Base-by-base conservation (phyloP, 768 basidiomycete species). In the Imleria badia region DNA sequence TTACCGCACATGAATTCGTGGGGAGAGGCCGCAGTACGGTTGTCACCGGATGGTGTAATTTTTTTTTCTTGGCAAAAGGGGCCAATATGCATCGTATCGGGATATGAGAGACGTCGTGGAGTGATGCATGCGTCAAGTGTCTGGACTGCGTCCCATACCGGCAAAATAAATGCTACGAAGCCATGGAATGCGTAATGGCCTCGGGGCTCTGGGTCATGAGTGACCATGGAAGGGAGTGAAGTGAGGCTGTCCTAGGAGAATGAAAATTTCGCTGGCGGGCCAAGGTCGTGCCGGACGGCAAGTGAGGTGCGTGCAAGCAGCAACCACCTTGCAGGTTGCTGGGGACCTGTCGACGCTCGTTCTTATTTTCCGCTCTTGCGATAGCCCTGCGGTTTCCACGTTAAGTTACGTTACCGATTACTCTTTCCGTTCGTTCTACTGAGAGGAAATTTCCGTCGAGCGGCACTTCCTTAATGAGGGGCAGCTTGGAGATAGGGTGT, bases 321-420 rank as follows among this genome's bases (percentile, higher is more conserved):
- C 56, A 36, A 44, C 45, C 38, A 22, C 31, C 55, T 51, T 58
- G 47, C 51, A 48, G 48, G 45, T 45, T 55, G 58, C 42, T 50
- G 45, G 50, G 45, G 48, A 54, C 51, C 45, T 50, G 43, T 56
- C 44, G 51, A 51, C 42, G 23, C n/a, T 36, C 41, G 26, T 30
- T 26, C 51, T 52, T 46, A 50, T 46, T 65, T 62, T 67, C 66
- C 63, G 57, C 66, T 19, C 43, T 44, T 52, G 59, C 33, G 50
- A 54, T 49, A 51, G 44, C 40, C 36, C 45, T 54, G 36, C 19
- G 40, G 45, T 54, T 62, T 66, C 65, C 60, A 65, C 55, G 57
- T 66, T 66, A 68, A 66, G 65, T 66, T 66, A 68, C 65, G 65
- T 66, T 57, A 68, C 55, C 51, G 7, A 48, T 46, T 40, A 39